Evolutionary conservation across 2,329 filamentous ascomycete genomes (phyloP).

Genomic region (Fusarium tanahbumbuense): DNA sequence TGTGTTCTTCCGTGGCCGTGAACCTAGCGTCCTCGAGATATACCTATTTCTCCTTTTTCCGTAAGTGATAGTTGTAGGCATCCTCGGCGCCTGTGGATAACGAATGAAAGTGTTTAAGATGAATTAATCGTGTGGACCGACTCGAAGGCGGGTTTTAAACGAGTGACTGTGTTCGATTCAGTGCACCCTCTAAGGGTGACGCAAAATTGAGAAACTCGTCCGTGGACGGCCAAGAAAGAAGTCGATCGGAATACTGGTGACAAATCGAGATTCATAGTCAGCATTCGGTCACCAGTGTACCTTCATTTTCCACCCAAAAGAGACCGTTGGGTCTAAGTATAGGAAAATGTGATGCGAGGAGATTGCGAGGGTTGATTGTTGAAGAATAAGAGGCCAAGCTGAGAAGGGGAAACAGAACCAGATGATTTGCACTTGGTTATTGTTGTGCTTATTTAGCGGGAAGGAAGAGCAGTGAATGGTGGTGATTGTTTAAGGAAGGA

Average conservation of each 20-base stretch:
- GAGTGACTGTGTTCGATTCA: slow-evolving; percentile 1
- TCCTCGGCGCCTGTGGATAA: slow-evolving; percentile 19
- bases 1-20: slow-evolving; percentile 42
- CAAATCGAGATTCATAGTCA: neutral
- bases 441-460: neutral
- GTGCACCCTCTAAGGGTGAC: neutral
- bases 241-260: neutral
- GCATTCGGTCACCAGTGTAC: slow-evolving; percentile 1
- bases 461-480: neutral
- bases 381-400: neutral
- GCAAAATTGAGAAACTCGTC: slow-evolving; percentile 8
- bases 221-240: neutral
- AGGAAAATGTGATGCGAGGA: neutral
- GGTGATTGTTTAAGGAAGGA: neutral
- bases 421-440: neutral
- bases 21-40: slow-evolving; percentile 46
- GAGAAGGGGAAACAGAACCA: neutral
- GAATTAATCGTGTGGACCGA: neutral
- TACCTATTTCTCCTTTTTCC: slow-evolving; percentile 48
- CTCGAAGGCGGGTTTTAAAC: neutral
- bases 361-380: neutral
- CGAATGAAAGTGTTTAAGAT: neutral
- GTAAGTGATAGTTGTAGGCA: slow-evolving; percentile 45
- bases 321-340: slow-evolving; percentile 6
- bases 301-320: slow-evolving; percentile 16